Percentiles rank a stretch among this genome's conserved stretches.
Conservation (phyloP, 306 rosid species). For the Cucurbita argyrosperma region DNA sequence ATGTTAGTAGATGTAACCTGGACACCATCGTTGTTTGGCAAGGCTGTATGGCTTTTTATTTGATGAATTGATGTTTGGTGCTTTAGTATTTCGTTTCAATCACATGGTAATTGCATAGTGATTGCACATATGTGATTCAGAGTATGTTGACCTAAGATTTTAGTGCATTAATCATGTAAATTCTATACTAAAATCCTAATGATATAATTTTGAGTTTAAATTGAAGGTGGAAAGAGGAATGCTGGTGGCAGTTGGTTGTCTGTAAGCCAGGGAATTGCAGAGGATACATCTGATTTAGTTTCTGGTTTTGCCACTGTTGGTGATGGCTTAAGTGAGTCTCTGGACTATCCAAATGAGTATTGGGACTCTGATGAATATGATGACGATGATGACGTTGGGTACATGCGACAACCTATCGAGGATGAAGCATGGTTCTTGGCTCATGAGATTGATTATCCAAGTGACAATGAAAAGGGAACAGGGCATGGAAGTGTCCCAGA, state of each 20-base stretch:
- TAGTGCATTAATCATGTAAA: slow-evolving; percentile 5
- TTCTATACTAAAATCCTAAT: background rate
- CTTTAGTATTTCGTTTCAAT: background rate
- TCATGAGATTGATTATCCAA: slow-evolving; percentile 97
- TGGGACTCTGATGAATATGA: slow-evolving; percentile 99
- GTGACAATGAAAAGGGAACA: slow-evolving; percentile 91
- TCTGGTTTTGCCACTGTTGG: slow-evolving; percentile 98
- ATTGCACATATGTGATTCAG: background rate
- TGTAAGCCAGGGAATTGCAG: slow-evolving; percentile 87
- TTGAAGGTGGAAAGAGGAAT: slow-evolving; percentile 66
- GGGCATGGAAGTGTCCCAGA: slow-evolving; percentile 82
- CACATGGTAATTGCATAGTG: background rate
- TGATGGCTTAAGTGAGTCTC: slow-evolving; percentile 78
- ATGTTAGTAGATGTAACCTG: background rate
- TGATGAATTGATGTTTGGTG: background rate
- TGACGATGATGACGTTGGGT: slow-evolving; percentile 86
- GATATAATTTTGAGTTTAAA: slow-evolving; percentile 4
- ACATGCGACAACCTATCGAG: slow-evolving; percentile 97
- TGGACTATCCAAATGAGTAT: slow-evolving; percentile 83
- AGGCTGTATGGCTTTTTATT: background rate
- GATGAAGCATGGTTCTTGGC: slow-evolving; percentile 99
- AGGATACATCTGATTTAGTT: slow-evolving; percentile 89
- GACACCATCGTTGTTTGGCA: background rate
- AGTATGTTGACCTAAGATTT: background rate
- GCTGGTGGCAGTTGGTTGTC: slow-evolving; percentile 85